Evolutionary conservation across 2,329 filamentous ascomycete genomes (phyloP), one percentile per base, ranked within the genome.

Genomic region (Fusarium cyanostomum): DNA sequence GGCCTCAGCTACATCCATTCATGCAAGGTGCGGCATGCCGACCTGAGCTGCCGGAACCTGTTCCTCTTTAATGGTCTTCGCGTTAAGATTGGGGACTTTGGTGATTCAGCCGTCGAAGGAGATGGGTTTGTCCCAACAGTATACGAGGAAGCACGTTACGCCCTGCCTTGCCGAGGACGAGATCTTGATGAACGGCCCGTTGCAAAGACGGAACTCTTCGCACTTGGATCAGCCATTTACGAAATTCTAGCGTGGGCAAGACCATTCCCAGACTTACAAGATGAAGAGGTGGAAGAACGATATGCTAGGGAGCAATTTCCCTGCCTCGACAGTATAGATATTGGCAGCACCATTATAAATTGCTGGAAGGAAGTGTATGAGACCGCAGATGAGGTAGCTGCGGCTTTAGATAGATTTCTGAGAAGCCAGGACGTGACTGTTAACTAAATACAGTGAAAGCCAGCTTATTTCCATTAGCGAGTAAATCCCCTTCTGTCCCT

Each of bases 61-160:
- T 43, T 50, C 27, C 45, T 56, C 31, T 56, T 56, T 24, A 15
- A 50, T 11, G 37, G 33, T 16, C 44, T 26, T 3, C 45, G 27
- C n/a, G 37, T 56, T 15, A 56, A 56, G 31, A 33, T 51, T 28
- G 45, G 45, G 38, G 39, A 56, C 26, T 50, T 56, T 37, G 52
- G 52, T 12, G 45, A 11, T 5, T 33, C 33, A 3, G 15, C 51
- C 16, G 30, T 38, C 28, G 37, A 50, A 42, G 45, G 45, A 6
- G 7, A n/a, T 28, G 45, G 42, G 3, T 42, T 55, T 15, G 18
- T 10, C 11, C 10, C 38, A n/a, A 35, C 30, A 8, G 21, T 43
- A 7, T 43, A 21, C 31, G 35, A 56, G 8, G 52, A 56, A 18
- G 18, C 28, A 8, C 26, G 35, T 8, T 51, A 50, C 27, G 37